Evolutionary conservation across 345 rosid species (phyloP).

Genomic region (Brassica rapa): DNA sequence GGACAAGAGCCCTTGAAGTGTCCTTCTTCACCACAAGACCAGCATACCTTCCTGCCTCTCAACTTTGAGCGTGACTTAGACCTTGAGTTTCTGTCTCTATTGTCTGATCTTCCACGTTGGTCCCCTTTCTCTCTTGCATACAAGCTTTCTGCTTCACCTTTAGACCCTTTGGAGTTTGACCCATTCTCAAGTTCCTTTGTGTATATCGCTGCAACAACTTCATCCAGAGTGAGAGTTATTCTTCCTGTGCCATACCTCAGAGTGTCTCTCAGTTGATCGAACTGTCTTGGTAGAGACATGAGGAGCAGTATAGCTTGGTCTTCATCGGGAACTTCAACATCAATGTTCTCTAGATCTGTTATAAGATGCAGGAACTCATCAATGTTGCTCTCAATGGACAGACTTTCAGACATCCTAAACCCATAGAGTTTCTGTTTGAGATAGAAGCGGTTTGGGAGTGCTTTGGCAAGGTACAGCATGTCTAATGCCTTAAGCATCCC

Average conservation of each 20-base stretch:
- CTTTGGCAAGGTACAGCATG: not conserved
- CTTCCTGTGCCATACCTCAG: not conserved
- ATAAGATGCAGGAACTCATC: too few relatives aligned
- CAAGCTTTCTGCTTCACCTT: too few relatives aligned
- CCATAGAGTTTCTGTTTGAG: not conserved
- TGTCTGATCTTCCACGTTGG: not conserved
- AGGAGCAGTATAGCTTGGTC: not conserved
- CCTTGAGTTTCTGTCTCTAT: not conserved
- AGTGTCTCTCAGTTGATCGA: not conserved
- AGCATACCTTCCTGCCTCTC: not conserved
- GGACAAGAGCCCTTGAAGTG: not conserved
- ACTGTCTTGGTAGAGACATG: not conserved
- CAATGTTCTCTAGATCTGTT: not conserved
- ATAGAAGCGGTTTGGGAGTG: not conserved
- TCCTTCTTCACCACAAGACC: not conserved
- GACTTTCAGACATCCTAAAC: not conserved
- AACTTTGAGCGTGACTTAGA: not conserved
- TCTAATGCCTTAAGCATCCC: not conserved
- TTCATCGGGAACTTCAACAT: not conserved
- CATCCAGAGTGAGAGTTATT: not conserved
- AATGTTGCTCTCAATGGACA: not conserved
- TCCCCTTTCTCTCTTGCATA: not conserved
- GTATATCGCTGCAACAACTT: not conserved
- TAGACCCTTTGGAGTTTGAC: too few relatives aligned
- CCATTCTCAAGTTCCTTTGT: not conserved